Conservation (phyloP, 768 basidiomycete genomes). For the Sarcodon sp. region DNA sequence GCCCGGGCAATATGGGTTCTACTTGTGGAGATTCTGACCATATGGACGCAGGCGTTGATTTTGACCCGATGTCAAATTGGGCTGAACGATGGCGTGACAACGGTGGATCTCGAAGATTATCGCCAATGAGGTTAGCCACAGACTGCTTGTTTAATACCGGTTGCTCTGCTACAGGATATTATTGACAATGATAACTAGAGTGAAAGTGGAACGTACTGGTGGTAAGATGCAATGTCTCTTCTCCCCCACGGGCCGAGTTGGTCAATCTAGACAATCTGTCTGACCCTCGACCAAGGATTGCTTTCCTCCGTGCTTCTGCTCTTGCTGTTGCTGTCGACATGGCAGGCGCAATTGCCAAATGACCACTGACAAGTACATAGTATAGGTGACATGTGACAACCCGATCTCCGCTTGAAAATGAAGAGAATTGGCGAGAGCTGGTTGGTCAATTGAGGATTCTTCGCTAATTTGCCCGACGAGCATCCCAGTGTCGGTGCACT, state of each 20-base stretch:
- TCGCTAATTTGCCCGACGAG: background rate
- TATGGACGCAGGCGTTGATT: no score
- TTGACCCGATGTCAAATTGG: background rate
- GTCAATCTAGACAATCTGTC: conserved; percentile 75
- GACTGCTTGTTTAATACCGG: background rate
- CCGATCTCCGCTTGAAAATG: background rate
- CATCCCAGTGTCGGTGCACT: background rate
- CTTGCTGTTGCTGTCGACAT: conserved; percentile 39
- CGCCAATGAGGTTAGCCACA: conserved; percentile 3
- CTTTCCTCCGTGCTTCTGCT: conserved; percentile 68
- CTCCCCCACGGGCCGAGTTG: conserved; percentile 60
- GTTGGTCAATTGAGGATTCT: background rate
- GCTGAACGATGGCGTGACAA: no score
- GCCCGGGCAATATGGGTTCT: no score
- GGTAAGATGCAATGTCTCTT: conserved; percentile 41
- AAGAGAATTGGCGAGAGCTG: background rate
- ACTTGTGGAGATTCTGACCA: no score
- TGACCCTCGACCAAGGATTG: conserved; percentile 57
- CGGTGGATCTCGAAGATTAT: conserved; percentile 12
- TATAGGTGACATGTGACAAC: background rate
- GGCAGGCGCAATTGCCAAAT: background rate
- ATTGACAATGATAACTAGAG: no score
- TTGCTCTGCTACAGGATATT: conserved; percentile 10
- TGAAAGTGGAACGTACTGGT: conserved; percentile 25
- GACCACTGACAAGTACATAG: background rate